Percentiles rank a stretch among this genome's conserved stretches.
Conservation (phyloP, 1,284 basidiomycete genomes). For the Papiliotrema terrestris region DNA sequence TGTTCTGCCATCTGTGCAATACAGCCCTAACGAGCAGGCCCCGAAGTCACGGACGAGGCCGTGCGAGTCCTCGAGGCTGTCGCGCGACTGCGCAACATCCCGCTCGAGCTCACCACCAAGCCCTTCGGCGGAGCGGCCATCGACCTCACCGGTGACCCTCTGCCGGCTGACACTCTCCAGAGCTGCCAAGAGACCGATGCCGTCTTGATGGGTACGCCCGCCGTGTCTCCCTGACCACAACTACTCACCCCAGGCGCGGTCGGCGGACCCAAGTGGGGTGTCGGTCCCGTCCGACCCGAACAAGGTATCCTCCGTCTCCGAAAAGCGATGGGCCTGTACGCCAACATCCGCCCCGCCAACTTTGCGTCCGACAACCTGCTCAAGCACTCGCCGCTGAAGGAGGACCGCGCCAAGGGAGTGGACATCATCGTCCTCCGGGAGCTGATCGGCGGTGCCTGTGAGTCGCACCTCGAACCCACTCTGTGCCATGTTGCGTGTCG, state of each 20-base stretch:
- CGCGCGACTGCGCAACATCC: conserved; percentile 66
- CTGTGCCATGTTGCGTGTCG: background rate
- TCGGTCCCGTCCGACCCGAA: conserved; percentile 91
- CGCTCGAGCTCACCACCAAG: conserved; percentile 63
- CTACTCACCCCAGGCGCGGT: conserved; percentile 66
- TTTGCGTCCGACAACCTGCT: conserved; percentile 91
- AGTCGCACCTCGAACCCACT: conserved; percentile 13
- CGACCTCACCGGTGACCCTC: conserved; percentile 75
- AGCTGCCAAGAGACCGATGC: conserved; percentile 87
- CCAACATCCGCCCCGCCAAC: conserved; percentile 95
- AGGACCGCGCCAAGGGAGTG: conserved; percentile 77
- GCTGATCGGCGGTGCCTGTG: conserved; percentile 74
- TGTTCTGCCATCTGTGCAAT: no score
- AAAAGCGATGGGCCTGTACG: conserved; percentile 90
- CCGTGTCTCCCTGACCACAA: background rate
- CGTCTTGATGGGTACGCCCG: conserved; percentile 74
- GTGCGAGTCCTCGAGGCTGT: conserved; percentile 77
- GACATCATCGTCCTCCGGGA: conserved; percentile 94
- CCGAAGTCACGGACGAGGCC: conserved; percentile 89
- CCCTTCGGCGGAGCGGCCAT: conserved; percentile 93
- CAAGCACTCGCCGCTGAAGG: conserved; percentile 86
- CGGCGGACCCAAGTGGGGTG: conserved; percentile 98
- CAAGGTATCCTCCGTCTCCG: conserved; percentile 86
- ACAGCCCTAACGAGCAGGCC: conserved; percentile 58
- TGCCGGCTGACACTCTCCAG: conserved; percentile 79